Evolutionary conservation across 1,284 basidiomycete species (phyloP).

Genomic region (Peniophora sp.): DNA sequence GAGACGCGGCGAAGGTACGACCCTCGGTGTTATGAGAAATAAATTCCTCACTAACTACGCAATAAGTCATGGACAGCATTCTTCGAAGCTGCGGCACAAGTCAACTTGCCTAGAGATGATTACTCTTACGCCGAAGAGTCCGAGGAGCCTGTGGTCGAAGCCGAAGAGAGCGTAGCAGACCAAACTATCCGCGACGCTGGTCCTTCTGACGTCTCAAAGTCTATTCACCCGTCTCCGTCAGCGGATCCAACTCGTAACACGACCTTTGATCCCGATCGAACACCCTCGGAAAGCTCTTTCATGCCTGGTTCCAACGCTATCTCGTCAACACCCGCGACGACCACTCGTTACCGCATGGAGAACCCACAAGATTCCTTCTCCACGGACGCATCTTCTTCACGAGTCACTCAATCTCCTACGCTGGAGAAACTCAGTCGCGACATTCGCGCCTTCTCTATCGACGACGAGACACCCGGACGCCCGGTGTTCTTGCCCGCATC

Average conservation of each 20-base stretch:
- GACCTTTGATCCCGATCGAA: constrained; percentile 24
- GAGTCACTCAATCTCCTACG: constrained; percentile 62
- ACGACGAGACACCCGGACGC: constrained; percentile 19
- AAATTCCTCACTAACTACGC: background rate
- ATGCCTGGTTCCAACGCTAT: constrained; percentile 57
- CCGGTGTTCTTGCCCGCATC: constrained; percentile 5
- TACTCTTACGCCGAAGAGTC: constrained; percentile 45
- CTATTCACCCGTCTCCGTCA: constrained; percentile 20
- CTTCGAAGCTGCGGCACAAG: constrained; percentile 86
- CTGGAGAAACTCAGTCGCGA: constrained; percentile 66
- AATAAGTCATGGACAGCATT: constrained; percentile 91
- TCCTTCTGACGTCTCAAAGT: constrained; percentile 17
- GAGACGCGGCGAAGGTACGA: constrained; percentile 79
- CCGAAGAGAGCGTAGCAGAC: constrained; percentile 27
- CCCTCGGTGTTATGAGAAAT: background rate
- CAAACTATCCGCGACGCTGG: constrained; percentile 22
- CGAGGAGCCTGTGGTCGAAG: background rate
- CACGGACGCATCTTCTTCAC: constrained; percentile 49
- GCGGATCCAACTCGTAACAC: constrained; percentile 10
- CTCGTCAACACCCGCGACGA: constrained; percentile 68
- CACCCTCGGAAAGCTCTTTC: constrained; percentile 59
- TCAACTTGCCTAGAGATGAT: constrained; percentile 67
- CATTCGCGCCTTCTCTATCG: constrained; percentile 46
- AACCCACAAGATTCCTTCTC: constrained; percentile 29
- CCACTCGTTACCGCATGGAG: constrained; percentile 25